Evolutionary conservation across 257 asterid genomes (phyloP), one percentile per base, ranked within the genome.

Genomic region (Nicotiana obtusifolia): DNA sequence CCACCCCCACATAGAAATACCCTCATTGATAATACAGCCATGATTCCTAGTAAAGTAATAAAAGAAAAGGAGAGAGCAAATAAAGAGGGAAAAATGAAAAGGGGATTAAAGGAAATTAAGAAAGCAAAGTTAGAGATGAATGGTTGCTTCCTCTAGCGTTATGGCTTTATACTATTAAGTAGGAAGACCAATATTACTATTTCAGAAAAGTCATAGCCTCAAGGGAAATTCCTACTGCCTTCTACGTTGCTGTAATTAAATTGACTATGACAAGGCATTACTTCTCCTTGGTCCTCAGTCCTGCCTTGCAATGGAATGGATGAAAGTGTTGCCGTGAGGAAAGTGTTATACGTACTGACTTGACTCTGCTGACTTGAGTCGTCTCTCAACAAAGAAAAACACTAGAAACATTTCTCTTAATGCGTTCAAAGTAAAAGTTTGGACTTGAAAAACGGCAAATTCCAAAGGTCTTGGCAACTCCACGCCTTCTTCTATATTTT

Each of bases 1-100:
- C 77, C 91, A 3, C 90, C 88, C 44, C 92, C 93, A 76, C 98
- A 92, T 17, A 88, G 61, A 28, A 87, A 91, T 7, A 76, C 81
- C 33, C 83, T 84, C 5, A 69, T 64, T 1, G 90, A 81, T 9
- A 87, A 76, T 1, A 86, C 64, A 0, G 89, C 84, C 47, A 89
- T 28, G 52, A 92, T 64, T 3, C 84, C 83, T 0, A 88, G 1
- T 47, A 88, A 35, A 64, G 80, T 20, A 4, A 88, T 10, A 28
- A 82, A 73, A 6, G 91, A 2, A 54, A 56, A 11, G 66, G 3
- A 81, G 56, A 41, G 13, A 20, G 44, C 20, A 69, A 68, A 37
- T 10, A 14, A 49, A 37, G 22, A 13, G 37, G 19, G 33, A 62
- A 5, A 62, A 62, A 22, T 15, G 6, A 1, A 62, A 13, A 5